Conservation (phyloP, 2,329 filamentous ascomycete genomes). For the Aspergillaceae sp. region DNA sequence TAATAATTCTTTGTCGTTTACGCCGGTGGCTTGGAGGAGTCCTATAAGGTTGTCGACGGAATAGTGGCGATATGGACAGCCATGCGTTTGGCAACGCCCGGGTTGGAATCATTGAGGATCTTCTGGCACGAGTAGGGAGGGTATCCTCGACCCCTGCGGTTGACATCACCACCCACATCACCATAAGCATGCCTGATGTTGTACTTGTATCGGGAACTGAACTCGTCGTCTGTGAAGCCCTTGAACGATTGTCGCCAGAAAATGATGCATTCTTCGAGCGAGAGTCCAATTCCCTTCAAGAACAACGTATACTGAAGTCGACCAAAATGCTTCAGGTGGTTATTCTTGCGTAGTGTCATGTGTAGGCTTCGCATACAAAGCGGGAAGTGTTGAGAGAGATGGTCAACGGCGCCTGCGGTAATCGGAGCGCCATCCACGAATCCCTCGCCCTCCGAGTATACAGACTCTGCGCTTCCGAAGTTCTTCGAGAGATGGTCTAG, state of each 20-base stretch:
- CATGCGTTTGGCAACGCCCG: slow-evolving; percentile 78
- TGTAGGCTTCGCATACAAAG: slow-evolving; percentile 93
- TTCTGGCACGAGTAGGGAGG: slow-evolving; percentile 91
- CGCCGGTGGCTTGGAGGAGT: slow-evolving; percentile 68
- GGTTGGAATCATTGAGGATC: slow-evolving; percentile 80
- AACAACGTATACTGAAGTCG: slow-evolving; percentile 93
- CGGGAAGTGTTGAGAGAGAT: slow-evolving; percentile 71
- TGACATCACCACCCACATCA: slow-evolving; percentile 87
- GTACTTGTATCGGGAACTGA: slow-evolving; percentile 97
- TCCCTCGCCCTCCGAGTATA: slow-evolving; percentile 60
- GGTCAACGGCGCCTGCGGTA: slow-evolving; percentile 69
- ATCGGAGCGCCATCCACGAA: slow-evolving; percentile 64
- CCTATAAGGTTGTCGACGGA: slow-evolving; percentile 73
- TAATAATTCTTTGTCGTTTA: slow-evolving; percentile 68
- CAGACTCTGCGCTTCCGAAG: slow-evolving; percentile 83
- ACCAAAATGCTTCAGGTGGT: slow-evolving; percentile 86
- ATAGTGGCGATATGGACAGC: slow-evolving; percentile 95
- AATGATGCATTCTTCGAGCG: slow-evolving; percentile 77
- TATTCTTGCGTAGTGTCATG: slow-evolving; percentile 72
- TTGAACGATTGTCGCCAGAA: slow-evolving; percentile 89
- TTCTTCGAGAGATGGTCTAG: slow-evolving; percentile 83
- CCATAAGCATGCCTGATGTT: slow-evolving; percentile 93
- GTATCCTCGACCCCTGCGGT: slow-evolving; percentile 78
- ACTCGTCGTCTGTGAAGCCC: slow-evolving; percentile 82
- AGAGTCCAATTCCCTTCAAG: slow-evolving; percentile 88